Evolutionary conservation across 257 asterid genomes (phyloP).

Genomic region (Solanum sejunctum): DNA sequence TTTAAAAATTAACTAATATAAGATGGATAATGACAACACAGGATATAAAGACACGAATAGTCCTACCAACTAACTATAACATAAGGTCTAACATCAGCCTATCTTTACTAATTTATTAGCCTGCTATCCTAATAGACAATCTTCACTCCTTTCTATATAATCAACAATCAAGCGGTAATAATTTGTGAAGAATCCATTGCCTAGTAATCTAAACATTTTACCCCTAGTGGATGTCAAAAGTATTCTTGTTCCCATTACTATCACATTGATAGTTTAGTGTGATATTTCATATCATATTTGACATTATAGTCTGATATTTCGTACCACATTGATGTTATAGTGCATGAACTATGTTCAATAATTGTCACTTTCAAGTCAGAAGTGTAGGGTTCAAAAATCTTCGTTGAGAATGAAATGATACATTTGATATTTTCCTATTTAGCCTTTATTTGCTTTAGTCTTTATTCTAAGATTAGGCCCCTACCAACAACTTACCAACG

Average conservation of each 20-base stretch:
- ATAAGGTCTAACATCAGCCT: too few species aligned
- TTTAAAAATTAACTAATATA: too few species aligned
- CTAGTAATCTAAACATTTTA: background rate
- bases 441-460: background rate
- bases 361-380: background rate
- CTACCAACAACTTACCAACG: background rate
- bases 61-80: too few species aligned
- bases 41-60: too few species aligned
- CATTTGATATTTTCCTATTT: background rate
- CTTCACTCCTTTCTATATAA: background rate
- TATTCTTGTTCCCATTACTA: background rate
- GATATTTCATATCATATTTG: background rate
- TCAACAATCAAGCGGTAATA: background rate
- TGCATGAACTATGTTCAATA: background rate
- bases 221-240: background rate
- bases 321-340: background rate
- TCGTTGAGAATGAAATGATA: background rate
- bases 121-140: too few species aligned
- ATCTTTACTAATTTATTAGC: too few species aligned
- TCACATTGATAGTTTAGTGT: background rate
- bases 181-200: background rate
- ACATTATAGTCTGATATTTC: background rate
- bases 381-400: background rate
- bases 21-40: too few species aligned
- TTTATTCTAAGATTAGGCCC: background rate